A percentile compares a stretch with the other conserved stretches of the same genome.
Conservation (phyloP, 2,329 filamentous ascomycete species). For the Penicillium aurantiogriseum region DNA sequence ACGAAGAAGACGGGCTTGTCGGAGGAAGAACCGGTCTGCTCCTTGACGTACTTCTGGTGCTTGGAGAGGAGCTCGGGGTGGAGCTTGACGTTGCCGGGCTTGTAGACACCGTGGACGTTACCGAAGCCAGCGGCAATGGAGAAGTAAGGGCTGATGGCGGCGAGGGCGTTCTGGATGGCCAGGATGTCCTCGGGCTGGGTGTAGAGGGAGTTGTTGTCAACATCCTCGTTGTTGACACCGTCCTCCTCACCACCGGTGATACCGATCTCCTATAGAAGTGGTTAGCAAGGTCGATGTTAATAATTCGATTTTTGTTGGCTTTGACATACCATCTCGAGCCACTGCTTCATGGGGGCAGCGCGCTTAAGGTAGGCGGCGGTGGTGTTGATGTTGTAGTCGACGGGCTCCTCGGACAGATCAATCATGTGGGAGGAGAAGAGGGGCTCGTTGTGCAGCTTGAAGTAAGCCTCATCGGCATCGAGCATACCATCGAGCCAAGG, state of each 20-base stretch:
- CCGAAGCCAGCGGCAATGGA: slow-evolving; percentile 97
- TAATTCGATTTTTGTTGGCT: not conserved
- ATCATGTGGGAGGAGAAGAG: slow-evolving; percentile 99
- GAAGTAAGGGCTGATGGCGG: slow-evolving; percentile 89
- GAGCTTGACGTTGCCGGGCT: slow-evolving; percentile 94
- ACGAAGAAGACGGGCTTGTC: slow-evolving; percentile 98
- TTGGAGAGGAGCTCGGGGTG: slow-evolving; percentile 94
- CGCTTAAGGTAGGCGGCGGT: slow-evolving; percentile 93
- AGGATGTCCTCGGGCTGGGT: slow-evolving; percentile 97
- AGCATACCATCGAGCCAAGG: slow-evolving; percentile 97
- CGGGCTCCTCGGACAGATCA: slow-evolving; percentile 87
- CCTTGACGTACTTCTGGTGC: slow-evolving; percentile 90
- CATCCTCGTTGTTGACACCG: slow-evolving; percentile 96
- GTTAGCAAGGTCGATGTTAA: slow-evolving; percentile 3
- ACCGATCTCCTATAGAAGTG: slow-evolving; percentile 65
- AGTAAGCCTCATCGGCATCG: slow-evolving; percentile 89
- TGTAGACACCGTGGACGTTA: slow-evolving; percentile 99
- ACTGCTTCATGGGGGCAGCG: slow-evolving; percentile 94
- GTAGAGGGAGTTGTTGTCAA: slow-evolving; percentile 96
- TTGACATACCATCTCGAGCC: slow-evolving; percentile 85
- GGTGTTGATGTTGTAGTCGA: slow-evolving; percentile 87
- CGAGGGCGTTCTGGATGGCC: slow-evolving; percentile 82
- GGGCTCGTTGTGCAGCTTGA: slow-evolving; percentile 88
- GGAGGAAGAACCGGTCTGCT: slow-evolving; percentile 68
- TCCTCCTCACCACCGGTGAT: slow-evolving; percentile 98